Evolutionary conservation across 371 early-diverging fungal genomes (phyloP).

Genomic region (Coemansia sp.): DNA sequence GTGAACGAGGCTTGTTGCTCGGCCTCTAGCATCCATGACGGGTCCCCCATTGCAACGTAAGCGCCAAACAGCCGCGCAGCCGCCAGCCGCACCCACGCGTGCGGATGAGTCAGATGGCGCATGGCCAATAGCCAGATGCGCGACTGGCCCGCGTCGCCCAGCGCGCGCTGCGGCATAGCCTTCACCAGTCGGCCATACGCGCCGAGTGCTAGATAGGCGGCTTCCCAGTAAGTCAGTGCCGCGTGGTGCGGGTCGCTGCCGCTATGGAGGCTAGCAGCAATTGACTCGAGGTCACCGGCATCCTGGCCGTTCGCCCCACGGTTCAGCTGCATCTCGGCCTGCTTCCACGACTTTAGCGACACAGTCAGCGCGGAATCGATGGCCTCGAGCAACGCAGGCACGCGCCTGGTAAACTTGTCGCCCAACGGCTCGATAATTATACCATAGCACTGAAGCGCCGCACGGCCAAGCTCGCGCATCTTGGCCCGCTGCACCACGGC

Average conservation of each 20-base stretch:
- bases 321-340: conserved; percentile 52
- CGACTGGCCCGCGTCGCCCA: conserved; percentile 27
- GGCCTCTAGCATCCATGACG: conserved; percentile 48
- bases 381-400: conserved; percentile 54
- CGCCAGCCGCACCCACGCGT: conserved; percentile 83
- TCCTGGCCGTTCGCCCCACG: background rate
- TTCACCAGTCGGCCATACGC: conserved; percentile 69
- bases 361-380: conserved; percentile 56
- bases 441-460: conserved; percentile 84
- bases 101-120: conserved; percentile 74
- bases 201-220: conserved; percentile 76
- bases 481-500: conserved; percentile 22
- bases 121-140: conserved; percentile 60
- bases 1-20: conserved; percentile 9
- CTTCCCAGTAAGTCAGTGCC: conserved; percentile 67
- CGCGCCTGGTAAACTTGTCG: conserved; percentile 58
- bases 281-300: conserved; percentile 25
- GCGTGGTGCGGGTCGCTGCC: conserved; percentile 50
- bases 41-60: conserved; percentile 68
- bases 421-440: conserved; percentile 75
- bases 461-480: conserved; percentile 63
- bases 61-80: conserved; percentile 72
- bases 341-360: conserved; percentile 54
- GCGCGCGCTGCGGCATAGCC: conserved; percentile 16
- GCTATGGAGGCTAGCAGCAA: conserved; percentile 43